Evolutionary conservation across 306 rosid genomes (phyloP), one percentile per base, ranked within the genome.

Genomic region (Cercis canadensis): DNA sequence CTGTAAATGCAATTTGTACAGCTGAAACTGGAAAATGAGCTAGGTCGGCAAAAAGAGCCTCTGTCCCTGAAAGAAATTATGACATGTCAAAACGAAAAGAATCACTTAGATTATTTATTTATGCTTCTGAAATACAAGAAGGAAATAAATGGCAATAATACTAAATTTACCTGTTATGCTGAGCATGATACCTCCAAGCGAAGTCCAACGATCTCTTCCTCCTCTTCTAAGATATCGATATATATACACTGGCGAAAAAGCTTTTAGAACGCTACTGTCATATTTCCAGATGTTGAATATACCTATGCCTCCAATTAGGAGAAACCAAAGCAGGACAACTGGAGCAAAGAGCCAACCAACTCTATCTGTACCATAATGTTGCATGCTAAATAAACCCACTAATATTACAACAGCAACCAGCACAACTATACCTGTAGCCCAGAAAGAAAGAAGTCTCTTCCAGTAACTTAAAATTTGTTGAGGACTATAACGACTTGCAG

Each of bases 291-390:
- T 89, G 79, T 95, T 95, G 86, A 58, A 95, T 57, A 91, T 75
- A 73, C 99, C 99, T 33, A 95, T 95, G 45, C 99, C 87, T 74
- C 99, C 97, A 55, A 94, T 94, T 47, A 91, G 66, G 73, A 95
- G 90, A 82, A 95, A 86, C 99, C 97, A 95, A 63, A 95, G 88
- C 61, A 95, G 92, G 61, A 95, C 97, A 68, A 95, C 73, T 50
- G 99, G 99, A 69, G 99, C 99, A 82, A 95, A 95, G 80, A 95
- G 99, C 99, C 99, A 95, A 75, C 97, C 89, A 78, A 95, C 99
- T 85, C 67, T 91, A 70, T 95, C 99, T 39, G 96, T 95, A 17
- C 99, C 99, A 63, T 87, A 89, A 70, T 90, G 97, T 77, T 95
- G 99, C 89, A 95, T 41, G 82, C 99, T 91, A 84, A 95, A 95